Evolutionary conservation across 1,284 basidiomycete genomes (phyloP), one percentile per base, ranked within the genome.

Genomic region (Ganoderma meredithae): DNA sequence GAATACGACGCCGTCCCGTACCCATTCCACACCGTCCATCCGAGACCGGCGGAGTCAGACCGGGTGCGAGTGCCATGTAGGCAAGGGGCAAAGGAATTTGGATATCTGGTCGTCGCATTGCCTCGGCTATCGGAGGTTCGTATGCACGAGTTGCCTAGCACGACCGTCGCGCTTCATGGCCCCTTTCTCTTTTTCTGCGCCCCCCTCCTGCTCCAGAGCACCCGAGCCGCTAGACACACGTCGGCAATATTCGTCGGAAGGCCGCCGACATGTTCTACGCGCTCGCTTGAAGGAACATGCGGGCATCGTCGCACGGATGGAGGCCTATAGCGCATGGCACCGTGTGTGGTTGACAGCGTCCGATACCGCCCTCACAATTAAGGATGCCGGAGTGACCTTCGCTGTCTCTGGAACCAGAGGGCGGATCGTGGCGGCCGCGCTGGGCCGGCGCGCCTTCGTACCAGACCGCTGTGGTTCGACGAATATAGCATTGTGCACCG

Each of bases 321-420:
- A n/a, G 17, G 19, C 8, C 53, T 36, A 27, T 31, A 8, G 19
- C 31, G 31, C 53, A n/a, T 58, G 55, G 27, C 27, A 33, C 31
- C 53, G 27, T 55, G 53, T 31, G 15, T 33, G 53, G 55, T 5
- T 58, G 33, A 58, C 55, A 58, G 55, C 55, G 33, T 58, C 55
- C 31, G 55, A 58, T 58, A 58, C 55, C 15, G 31, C 6, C 33
- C 33, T 58, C 55, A 58, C 55, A 58, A 58, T 58, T 39, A 31
- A 19, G 33, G 39, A 56, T 12, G 55, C 55, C 55, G 55, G 22
- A 58, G 33, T 17, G 27, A 22, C 19, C 55, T 58, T 58, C 33
- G 19, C 55, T 39, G n/a, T 39, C 33, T 58, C 10, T n/a, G 27
- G 33, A 39, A 39, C 22, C 31, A 27, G 55, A 39, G 36, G 17